Conservation (phyloP, 441 rosid species). For the Monsonia emarginata region DNA sequence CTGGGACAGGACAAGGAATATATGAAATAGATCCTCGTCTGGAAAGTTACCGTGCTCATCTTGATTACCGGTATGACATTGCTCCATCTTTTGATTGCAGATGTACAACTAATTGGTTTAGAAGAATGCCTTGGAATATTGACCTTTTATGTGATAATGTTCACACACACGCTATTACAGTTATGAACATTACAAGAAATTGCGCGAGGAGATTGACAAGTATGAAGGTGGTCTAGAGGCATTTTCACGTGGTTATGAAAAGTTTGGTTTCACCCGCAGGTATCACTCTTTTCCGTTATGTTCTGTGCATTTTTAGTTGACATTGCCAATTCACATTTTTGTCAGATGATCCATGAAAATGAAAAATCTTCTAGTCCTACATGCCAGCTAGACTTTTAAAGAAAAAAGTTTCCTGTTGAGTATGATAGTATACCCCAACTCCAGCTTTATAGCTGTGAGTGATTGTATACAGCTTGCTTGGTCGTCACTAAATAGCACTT, state of each 20-base stretch:
- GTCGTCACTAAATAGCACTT: neutral
- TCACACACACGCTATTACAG: slow-evolving; percentile 26
- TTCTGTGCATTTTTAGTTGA: neutral
- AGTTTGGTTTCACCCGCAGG: slow-evolving; percentile 83
- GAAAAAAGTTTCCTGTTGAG: neutral
- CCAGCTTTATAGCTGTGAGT: neutral
- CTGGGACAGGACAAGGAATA: slow-evolving; percentile 67
- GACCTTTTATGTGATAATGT: neutral
- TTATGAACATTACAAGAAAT: slow-evolving; percentile 53
- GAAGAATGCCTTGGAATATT: neutral
- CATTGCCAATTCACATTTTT: neutral
- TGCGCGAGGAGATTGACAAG: slow-evolving; percentile 66
- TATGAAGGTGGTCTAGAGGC: slow-evolving; percentile 82
- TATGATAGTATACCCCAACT: neutral
- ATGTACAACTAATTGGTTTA: neutral
- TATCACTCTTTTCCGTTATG: slow-evolving; percentile 20
- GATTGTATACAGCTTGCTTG: neutral
- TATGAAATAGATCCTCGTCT: slow-evolving; percentile 79
- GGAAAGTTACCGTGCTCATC: slow-evolving; percentile 46
- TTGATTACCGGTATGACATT: slow-evolving; percentile 71
- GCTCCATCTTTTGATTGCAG: neutral
- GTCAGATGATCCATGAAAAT: neutral
- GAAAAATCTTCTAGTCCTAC: neutral
- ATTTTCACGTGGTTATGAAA: slow-evolving; percentile 90
- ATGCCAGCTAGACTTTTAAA: neutral